Evolutionary conservation across 768 basidiomycete genomes (phyloP), one percentile per base, ranked within the genome.

Genomic region (Mycena galopus): DNA sequence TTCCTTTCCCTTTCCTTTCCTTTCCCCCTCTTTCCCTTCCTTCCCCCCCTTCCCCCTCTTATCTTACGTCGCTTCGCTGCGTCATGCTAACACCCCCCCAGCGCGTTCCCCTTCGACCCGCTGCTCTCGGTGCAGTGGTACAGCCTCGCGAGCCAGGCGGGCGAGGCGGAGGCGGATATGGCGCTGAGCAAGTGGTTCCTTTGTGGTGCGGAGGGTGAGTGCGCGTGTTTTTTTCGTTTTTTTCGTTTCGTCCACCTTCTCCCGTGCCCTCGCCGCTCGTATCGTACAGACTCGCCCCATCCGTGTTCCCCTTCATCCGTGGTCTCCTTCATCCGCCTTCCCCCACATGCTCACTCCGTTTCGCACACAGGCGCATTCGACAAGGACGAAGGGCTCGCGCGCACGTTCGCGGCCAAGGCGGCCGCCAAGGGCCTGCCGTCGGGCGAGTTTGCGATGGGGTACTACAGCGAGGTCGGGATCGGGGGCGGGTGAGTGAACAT

Each of bases 101-200:
- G 72, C 47, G 73, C 75, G 2, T 95, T 93, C 84, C 87, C 91
- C 0, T 98, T 96, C 81, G 97, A 98, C 78, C 91, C 97, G 0
- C 85, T 97, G 21, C 84, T 97, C 42, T 93, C 91, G 65, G 96
- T 99, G 25, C 95, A 97, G 79, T 98, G 95, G 79, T 98, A 98
- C 81, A 87, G 86, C 10, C 84, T 94, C 16, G 95, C 94, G 0
- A 92, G 91, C 67, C 93, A 97, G 81, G 90, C 93, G 70, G 94
- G 95, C 37, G 95, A 98, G 81, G 86, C 89, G 27, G 96, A 98
- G 80, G 97, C 97, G 0, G 96, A 99, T 79, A 97, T 98, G 96
- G 97, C 96, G 3, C 87, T 98, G 64, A 92, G 91, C 81, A 98
- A 98, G 82, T 99, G 97, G 97, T 98, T 98, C 85, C 83, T 99